Base-by-base conservation (phyloP, 2,329 filamentous ascomycete species). In the Aspergillus pseudoterreus region DNA sequence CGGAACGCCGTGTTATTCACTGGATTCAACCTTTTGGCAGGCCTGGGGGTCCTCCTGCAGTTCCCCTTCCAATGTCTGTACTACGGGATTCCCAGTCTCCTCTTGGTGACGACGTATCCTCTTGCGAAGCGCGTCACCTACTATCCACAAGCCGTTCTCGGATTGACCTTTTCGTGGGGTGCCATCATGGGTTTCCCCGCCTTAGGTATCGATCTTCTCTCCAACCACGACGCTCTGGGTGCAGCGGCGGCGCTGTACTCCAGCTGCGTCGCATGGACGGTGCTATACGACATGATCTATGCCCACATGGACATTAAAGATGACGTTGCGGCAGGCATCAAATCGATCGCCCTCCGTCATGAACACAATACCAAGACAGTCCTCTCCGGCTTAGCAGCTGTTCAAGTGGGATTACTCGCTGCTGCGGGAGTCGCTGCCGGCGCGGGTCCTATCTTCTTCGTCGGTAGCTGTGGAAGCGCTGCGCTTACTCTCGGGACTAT, bases 391-490 rank as follows among this genome's bases (percentile, higher is more conserved):
- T 61, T 76, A 44, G 72, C 73, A 11, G 63, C 61, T 3, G 61
- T 63, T 36, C 75, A 77, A 51, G 68, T 76, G 15, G 63, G 66
- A n/a, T 62, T 77, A 9, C 69, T 77, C 38, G 71, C 70, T 33
- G 65, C 66, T 27, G 73, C 74, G 21, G 75, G 75, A n/a, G 62
- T 71, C 45, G 71, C 72, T 43, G 68, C 77, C 14, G 81, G 81
- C 12, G 75, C 81, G 17, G 82, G 82, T 1, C 82, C 82, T 1
- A 60, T 82, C 12, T 85, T 82, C 68, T 84, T 81, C 53, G 59
- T 77, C 10, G 81, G 81, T 5, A 80, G 76, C 45, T 83, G 81
- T 54, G 82, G 82, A 33, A 78, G 82, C 52, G 81, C 81, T 8
- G 72, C 75, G 22, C 56, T 76, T 32, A 78, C 81, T 2, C 69